Evolutionary conservation across 805 yeast genomes (phyloP).

Genomic region (Candida peoriensis): DNA sequence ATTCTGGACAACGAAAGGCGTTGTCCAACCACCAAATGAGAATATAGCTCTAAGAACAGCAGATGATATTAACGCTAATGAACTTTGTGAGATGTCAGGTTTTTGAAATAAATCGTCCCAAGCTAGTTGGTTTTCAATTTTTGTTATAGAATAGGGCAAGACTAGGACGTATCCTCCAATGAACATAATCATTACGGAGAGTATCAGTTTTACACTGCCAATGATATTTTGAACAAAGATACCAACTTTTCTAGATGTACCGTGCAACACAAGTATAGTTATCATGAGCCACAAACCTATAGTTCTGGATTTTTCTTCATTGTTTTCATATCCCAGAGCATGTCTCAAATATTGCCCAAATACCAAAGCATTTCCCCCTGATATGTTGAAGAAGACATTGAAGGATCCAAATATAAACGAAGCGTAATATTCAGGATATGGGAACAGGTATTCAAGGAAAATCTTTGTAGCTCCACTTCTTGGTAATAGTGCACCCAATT

Average conservation of each 20-base stretch:
- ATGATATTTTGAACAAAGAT: constrained; percentile 52
- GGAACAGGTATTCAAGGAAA: constrained; percentile 59
- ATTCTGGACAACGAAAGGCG: constrained; percentile 51
- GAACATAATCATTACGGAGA: constrained; percentile 45
- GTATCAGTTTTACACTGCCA: constrained; percentile 52
- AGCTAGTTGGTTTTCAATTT: constrained; percentile 40
- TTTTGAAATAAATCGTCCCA: constrained; percentile 26
- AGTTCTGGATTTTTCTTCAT: constrained; percentile 31
- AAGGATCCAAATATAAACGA: constrained; percentile 37
- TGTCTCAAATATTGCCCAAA: constrained; percentile 53
- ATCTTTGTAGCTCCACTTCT: constrained; percentile 70
- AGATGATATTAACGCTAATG: constrained; percentile 42
- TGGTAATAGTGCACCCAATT: constrained; percentile 63
- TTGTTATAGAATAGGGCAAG: constrained; percentile 41
- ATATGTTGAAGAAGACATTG: constrained; percentile 49
- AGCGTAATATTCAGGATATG: constrained; percentile 49
- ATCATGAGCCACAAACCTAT: constrained; percentile 36
- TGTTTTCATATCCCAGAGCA: constrained; percentile 34
- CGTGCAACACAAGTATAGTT: constrained; percentile 40
- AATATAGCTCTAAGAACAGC: constrained; percentile 52
- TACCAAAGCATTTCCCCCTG: constrained; percentile 47
- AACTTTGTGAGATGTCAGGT: constrained; percentile 25
- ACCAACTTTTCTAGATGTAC: constrained; percentile 53
- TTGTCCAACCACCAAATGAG: constrained; percentile 57
- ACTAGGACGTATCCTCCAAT: constrained; percentile 51